A percentile compares a stretch with the other conserved stretches of the same genome.
phyloP scores from a whole-genome alignment of 2,329 filamentous ascomycete species.

The Colletotrichum sp. region DNA sequence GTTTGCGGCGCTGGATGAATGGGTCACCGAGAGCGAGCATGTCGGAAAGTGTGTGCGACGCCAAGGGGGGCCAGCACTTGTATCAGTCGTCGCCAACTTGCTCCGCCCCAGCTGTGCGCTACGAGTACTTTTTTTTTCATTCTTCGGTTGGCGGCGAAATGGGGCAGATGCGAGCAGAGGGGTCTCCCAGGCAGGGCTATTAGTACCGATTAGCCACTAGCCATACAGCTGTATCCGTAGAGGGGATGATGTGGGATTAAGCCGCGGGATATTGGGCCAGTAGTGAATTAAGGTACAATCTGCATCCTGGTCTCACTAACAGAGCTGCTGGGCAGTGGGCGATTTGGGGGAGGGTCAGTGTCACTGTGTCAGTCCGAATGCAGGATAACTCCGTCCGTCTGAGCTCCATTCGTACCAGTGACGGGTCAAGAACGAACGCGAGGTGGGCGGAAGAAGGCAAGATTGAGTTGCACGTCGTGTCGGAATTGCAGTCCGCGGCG shows the following conservation, averaged over 20 bases:
- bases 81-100: not conserved
- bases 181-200: not conserved
- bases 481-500: not conserved
- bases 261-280: not conserved
- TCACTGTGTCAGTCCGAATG: not conserved
- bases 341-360: not conserved
- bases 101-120: not conserved
- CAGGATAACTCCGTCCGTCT: not conserved
- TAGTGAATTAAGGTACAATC: not conserved
- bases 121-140: not conserved
- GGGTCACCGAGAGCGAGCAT: not conserved
- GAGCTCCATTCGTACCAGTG: not conserved
- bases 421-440: not conserved
- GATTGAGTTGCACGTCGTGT: not conserved
- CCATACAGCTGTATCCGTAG: not conserved
- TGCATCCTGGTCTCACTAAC: not conserved
- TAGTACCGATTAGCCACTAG: not conserved
- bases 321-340: not conserved
- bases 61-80: not conserved
- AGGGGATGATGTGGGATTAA: not conserved
- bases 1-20: not conserved
- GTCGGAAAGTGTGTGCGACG: constrained; percentile 1
- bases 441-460: not conserved
- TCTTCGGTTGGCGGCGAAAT: not conserved
- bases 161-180: not conserved